Base-by-base conservation (phyloP, 1,284 basidiomycete genomes). In the Puccinia horiana region DNA sequence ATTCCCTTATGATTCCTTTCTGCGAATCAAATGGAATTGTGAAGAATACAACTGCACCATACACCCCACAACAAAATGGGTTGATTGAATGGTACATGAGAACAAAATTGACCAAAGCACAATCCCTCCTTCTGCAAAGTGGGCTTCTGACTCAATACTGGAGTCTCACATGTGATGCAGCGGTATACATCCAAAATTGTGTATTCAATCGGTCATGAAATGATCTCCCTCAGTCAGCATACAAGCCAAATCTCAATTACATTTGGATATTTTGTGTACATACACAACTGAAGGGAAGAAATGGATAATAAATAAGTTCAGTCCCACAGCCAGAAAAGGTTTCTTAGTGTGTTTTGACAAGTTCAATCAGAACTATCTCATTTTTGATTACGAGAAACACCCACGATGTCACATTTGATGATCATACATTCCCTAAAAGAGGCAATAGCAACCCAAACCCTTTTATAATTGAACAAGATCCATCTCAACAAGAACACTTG, bases 351-450 rank as follows among this genome's bases (percentile, higher is more conserved):
- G 70, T 20, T 73, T 73, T 52, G 40, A 73, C 20, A 44, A 73
- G 32, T 42, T 47, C 18, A 42, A 73, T 52, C 20, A 18, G 20
- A 52, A 52, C 20, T 52, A 52, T 20, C 49, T 52, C 20, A 20
- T 52, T 20, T 49, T 47, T 16, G 29, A 73, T 20, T 35, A 47
- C n/a, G 29, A 73, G 32, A 47, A n/a, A 4, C 32, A 49, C 16
- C 32, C 70, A 73, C 70, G 26, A 73, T 29, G 70, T 52, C 1
- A 73, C 47, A 18, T 73, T 73, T 20, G 29, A 73, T 29, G n/a
- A 73, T 9, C 4, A 49, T 20, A 47, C 5, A 26, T 73, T 73
- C 29, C 70, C 70, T 18, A 16, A 58, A 69, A 3, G 23, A 23
- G 65, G 23, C 8, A 6, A 37, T 1, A 16, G 2, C 6, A 18